phyloP scores from a whole-genome alignment of 345 rosid genomes.

The Melastoma malabathricum region DNA sequence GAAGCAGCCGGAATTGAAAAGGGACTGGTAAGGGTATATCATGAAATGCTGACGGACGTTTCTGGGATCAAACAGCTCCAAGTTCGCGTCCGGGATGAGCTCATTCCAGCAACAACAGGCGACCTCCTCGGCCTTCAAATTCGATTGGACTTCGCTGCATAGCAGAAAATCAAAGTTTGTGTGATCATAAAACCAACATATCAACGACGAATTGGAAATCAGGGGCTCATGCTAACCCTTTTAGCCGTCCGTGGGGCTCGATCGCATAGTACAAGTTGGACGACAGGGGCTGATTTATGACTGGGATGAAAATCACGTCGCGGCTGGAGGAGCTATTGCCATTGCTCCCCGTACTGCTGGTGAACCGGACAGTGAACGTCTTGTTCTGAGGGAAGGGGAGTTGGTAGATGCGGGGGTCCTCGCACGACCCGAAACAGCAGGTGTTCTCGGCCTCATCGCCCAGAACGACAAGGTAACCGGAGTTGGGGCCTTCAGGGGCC shows the following conservation, averaged over 20 bases:
- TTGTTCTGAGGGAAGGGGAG: background rate
- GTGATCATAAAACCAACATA: background rate
- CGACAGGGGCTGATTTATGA: background rate
- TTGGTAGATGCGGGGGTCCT: background rate
- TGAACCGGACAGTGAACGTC: background rate
- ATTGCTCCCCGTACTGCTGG: background rate
- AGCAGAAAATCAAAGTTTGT: background rate
- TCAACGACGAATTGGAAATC: background rate
- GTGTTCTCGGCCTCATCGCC: background rate
- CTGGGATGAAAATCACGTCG: background rate
- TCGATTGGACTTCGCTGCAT: constrained; percentile 35
- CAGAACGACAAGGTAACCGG: background rate
- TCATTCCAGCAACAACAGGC: constrained; percentile 17
- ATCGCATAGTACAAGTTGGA: background rate
- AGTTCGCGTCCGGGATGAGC: constrained; percentile 11
- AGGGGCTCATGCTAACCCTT: background rate
- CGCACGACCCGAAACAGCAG: background rate
- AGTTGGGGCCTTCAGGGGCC: background rate
- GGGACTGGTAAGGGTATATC: constrained; percentile 10
- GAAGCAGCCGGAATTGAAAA: constrained; percentile 4
- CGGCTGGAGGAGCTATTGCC: background rate
- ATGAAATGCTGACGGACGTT: constrained; percentile 23
- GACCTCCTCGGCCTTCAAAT: constrained; percentile 27
- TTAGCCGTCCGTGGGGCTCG: background rate
- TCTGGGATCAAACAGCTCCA: constrained; percentile 15